Evolutionary conservation across 176 grass and related monocot species (phyloP).

Genomic region (Rhipidocladum racemiflorum): DNA sequence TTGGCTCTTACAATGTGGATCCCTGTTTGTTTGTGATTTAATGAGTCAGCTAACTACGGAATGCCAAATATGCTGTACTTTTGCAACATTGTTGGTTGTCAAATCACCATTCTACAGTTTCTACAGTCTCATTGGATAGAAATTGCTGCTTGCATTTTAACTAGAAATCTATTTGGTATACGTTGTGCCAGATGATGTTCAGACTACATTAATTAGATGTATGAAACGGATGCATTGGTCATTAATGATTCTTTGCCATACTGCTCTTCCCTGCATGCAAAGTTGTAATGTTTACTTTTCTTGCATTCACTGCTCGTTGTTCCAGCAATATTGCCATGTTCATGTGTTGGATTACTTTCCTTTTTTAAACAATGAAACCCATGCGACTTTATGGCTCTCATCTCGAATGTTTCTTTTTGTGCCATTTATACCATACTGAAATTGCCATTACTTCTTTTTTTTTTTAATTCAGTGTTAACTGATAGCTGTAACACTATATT

Average conservation of each 20-base stretch:
- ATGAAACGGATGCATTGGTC: background rate
- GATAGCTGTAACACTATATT: background rate
- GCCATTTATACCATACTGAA: background rate
- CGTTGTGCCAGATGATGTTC: background rate
- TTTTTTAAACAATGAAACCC: background rate
- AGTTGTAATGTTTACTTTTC: background rate
- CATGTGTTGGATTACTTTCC: background rate
- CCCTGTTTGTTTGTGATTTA: background rate
- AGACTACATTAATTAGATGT: background rate
- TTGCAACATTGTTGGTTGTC: background rate
- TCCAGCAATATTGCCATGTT: background rate
- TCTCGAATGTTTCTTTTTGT: background rate
- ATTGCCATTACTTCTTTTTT: background rate
- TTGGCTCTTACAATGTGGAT: background rate
- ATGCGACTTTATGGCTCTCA: background rate
- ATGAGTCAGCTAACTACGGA: background rate
- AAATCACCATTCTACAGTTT: background rate
- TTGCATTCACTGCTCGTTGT: background rate
- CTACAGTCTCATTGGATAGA: background rate
- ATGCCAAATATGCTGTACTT: background rate
- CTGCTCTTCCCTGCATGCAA: conserved; percentile 9
- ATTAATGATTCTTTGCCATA: conserved; percentile 4
- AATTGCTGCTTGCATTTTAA: background rate
- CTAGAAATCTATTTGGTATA: background rate
- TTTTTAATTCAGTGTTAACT: background rate